phyloP scores from a whole-genome alignment of 768 basidiomycete genomes.

The Pulveroboletus ravenelii region DNA sequence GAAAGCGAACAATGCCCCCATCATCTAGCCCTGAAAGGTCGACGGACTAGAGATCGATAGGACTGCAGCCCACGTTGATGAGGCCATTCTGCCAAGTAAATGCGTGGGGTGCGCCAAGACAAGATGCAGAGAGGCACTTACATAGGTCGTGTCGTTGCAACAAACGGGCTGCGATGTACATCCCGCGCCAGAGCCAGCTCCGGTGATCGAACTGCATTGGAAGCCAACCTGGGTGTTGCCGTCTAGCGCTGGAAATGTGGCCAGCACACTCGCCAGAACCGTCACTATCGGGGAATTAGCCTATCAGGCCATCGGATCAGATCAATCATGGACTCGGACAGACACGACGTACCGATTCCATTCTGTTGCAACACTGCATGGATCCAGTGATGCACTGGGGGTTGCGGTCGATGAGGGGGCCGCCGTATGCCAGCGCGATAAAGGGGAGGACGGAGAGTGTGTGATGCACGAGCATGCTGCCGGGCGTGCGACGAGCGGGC shows the following conservation, averaged over 20 bases:
- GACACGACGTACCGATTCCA: constrained; percentile 13
- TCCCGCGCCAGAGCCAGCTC: constrained; percentile 21
- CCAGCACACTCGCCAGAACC: constrained; percentile 1
- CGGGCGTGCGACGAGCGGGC: constrained; percentile 4
- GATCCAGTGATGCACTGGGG: constrained; percentile 21
- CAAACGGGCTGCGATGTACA: constrained; percentile 22
- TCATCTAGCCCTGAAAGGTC: not conserved
- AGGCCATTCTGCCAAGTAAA: constrained; percentile 15
- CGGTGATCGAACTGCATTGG: constrained; percentile 16
- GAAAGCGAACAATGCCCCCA: constrained; percentile 19
- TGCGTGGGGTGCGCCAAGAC: not conserved
- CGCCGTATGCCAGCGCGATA: constrained; percentile 13
- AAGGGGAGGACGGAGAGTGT: constrained; percentile 16
- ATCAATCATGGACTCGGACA: not conserved
- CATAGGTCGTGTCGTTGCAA: constrained; percentile 17
- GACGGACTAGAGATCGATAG: constrained; percentile 5
- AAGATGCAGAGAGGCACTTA: not conserved
- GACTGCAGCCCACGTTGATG: constrained; percentile 25
- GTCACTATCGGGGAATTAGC: constrained; percentile 1
- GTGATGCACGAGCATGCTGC: constrained; percentile 13
- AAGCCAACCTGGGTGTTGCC: constrained; percentile 13
- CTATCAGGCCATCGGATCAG: constrained; percentile 12
- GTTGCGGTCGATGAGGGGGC: constrained; percentile 23
- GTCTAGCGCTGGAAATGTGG: not conserved
- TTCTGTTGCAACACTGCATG: constrained; percentile 20